Conservation (phyloP, 2,329 filamentous ascomycete species). For the Daldinia sp. region DNA sequence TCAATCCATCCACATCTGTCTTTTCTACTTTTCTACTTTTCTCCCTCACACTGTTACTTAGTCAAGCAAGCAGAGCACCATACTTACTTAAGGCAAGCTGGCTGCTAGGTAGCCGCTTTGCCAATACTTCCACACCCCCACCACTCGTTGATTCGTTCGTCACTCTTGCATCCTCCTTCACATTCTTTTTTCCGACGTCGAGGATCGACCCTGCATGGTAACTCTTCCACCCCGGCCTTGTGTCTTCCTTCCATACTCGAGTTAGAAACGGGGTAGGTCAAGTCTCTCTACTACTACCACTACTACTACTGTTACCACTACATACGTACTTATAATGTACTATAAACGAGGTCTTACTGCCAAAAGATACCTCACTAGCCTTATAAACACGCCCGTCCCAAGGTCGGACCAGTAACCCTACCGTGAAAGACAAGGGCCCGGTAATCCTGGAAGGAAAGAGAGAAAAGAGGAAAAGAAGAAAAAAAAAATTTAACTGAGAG, state of each 20-base stretch:
- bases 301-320: neutral
- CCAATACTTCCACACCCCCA: slow-evolving; percentile 47
- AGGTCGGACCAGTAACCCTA: slow-evolving; percentile 47
- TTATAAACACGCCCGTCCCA: slow-evolving; percentile 50
- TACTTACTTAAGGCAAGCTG: slow-evolving; percentile 34
- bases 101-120: slow-evolving; percentile 46
- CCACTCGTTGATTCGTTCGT: slow-evolving; percentile 49
- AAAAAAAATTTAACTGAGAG: slow-evolving; percentile 31
- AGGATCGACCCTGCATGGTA: slow-evolving; percentile 52
- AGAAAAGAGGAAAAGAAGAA: neutral
- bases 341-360: slow-evolving; percentile 42
- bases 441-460: slow-evolving; percentile 44
- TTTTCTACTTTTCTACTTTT: slow-evolving; percentile 19
- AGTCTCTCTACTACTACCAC: slow-evolving; percentile 11
- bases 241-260: slow-evolving; percentile 43
- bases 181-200: slow-evolving; percentile 46
- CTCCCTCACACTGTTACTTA: slow-evolving; percentile 37
- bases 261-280: slow-evolving; percentile 46
- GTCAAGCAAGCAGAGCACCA: slow-evolving; percentile 29
- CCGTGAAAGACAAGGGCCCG: slow-evolving; percentile 42
- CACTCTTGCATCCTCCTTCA: slow-evolving; percentile 48
- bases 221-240: slow-evolving; percentile 45
- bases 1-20: slow-evolving; percentile 40
- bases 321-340: slow-evolving; percentile 33
- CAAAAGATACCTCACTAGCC: slow-evolving; percentile 46